A percentile compares a stretch with the other conserved stretches of the same genome.
These are phyloP conservation scores for Sarocladiaceae sp. DNA, from an alignment of 2,329 filamentous ascomycete genomes.

Conservation along the genomic window DNA sequence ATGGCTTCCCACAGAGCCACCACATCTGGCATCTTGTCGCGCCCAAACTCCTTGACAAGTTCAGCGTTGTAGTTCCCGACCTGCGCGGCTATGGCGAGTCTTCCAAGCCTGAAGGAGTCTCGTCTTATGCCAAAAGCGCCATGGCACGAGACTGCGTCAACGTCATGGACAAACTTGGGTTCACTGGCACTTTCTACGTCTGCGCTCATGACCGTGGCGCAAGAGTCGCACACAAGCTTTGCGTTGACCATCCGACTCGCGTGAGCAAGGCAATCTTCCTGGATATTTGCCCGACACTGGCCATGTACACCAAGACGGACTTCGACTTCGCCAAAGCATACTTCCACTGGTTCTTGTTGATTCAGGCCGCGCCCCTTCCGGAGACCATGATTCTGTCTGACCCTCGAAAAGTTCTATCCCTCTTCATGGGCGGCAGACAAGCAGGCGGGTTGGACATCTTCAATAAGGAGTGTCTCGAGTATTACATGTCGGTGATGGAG, in stretches of 20 bases:
- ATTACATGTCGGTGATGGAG: slow-evolving; percentile 37
- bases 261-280: slow-evolving; percentile 40
- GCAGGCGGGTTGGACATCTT: slow-evolving; percentile 30
- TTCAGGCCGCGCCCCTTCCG: slow-evolving; percentile 46
- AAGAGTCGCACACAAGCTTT: slow-evolving; percentile 49
- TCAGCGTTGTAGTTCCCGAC: slow-evolving; percentile 41
- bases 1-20: slow-evolving; percentile 49
- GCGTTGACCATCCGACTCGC: slow-evolving; percentile 38
- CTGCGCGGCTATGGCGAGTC: slow-evolving; percentile 48
- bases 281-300: slow-evolving; percentile 51
- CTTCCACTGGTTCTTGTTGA: slow-evolving; percentile 57
- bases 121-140: slow-evolving; percentile 40
- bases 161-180: slow-evolving; percentile 41
- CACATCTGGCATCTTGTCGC: slow-evolving; percentile 48
- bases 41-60: slow-evolving; percentile 31
- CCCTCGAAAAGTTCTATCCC: slow-evolving; percentile 35
- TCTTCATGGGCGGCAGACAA: slow-evolving; percentile 37
- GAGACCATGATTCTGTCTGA: slow-evolving; percentile 39
- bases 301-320: slow-evolving; percentile 44
- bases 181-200: slow-evolving; percentile 38
- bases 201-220: slow-evolving; percentile 56
- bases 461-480: slow-evolving; percentile 26
- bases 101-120: slow-evolving; percentile 35
- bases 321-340: slow-evolving; percentile 42
- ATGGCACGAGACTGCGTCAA: slow-evolving; percentile 43